Base-by-base conservation (phyloP, 1,284 basidiomycete genomes). In the Mycosarcoma mackinlayi region DNA sequence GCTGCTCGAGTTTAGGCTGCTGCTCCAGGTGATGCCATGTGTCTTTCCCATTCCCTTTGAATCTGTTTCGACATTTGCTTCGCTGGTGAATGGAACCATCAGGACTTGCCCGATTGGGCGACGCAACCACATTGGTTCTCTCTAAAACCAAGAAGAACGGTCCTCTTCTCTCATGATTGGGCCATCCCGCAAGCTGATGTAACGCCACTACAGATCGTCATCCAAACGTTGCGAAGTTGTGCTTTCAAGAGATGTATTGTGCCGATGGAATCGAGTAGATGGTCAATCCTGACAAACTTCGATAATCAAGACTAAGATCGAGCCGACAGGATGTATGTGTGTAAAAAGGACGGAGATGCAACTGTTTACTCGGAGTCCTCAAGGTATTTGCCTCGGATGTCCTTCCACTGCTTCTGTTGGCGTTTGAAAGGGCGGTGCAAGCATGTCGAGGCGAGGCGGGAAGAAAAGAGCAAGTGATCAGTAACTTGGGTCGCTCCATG, bases 391-490 rank as follows among this genome's bases (percentile, higher is more conserved):
- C 47, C 55, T 35, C 74, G 75, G 41, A 77, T 77, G 61, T 77
- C 75, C 66, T 73, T 73, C 75, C 75, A 77, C 63, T 75, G 75
- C 65, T 75, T 75, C 70, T 75, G 65, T 65, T 64, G 58, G 33
- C 24, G 50, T 40, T 30, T 16, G 2, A 25, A 35, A 9, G 19
- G 9, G 24, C 19, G 19, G 14, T 10, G 31, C 11, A 23, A 13
- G 27, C 11, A 39, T 1, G 18, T 50, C 24, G 24, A 34, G 8
- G 24, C 19, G n/a, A 37, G 34, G 34, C 16, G 11, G n/a, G 19
- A 31, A 34, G 23, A 27, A 34, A 19, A 23, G n/a, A 21, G 46
- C 48, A 27, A 3, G 18, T 21, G 14, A 40, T 59, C 39, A 56
- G 53, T 48, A 4, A 30, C n/a, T 23, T 7, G 30, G 11, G 30